Percentiles rank a stretch among this genome's conserved stretches.
These are phyloP conservation scores for Xerocomellus intermedius DNA, from an alignment of 768 basidiomycete species.

Conservation along the genomic window DNA sequence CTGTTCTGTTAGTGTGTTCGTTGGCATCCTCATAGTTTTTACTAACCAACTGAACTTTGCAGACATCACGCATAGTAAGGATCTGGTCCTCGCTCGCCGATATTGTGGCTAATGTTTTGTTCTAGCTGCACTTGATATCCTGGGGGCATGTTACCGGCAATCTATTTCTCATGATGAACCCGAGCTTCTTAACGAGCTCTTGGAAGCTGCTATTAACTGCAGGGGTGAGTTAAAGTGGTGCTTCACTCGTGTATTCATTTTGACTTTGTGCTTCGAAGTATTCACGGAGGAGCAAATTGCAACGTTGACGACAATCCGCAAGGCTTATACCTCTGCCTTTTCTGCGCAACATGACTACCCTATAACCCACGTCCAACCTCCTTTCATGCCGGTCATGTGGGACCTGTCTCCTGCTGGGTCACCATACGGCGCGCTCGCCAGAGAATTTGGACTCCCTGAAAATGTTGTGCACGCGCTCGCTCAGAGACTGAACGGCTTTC, in stretches of 20 bases:
- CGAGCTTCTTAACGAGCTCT: slow-evolving; percentile 45
- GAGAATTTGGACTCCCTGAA: slow-evolving; percentile 73
- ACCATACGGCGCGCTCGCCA: slow-evolving; percentile 55
- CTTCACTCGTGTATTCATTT: not conserved
- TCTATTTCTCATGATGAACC: slow-evolving; percentile 34
- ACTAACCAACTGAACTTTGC: slow-evolving; percentile 6
- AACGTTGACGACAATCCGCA: slow-evolving; percentile 45
- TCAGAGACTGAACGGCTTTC: slow-evolving; percentile 45
- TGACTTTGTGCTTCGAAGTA: slow-evolving; percentile 36
- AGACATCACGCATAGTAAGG: slow-evolving; percentile 39
- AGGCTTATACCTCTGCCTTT: slow-evolving; percentile 27
- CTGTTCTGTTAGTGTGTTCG: slow-evolving; percentile 57
- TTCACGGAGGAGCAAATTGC: slow-evolving; percentile 62
- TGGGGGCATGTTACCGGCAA: slow-evolving; percentile 49
- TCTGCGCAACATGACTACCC: slow-evolving; percentile 9
- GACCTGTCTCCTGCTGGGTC: slow-evolving; percentile 11
- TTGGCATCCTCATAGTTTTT: not conserved
- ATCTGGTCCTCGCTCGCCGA: not conserved
- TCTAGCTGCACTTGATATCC: slow-evolving; percentile 53
- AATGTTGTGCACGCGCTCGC: slow-evolving; percentile 65
- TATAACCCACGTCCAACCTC: slow-evolving; percentile 7
- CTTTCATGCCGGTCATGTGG: slow-evolving; percentile 23
- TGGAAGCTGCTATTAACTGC: slow-evolving; percentile 51
- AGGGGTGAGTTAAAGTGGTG: slow-evolving; percentile 54
- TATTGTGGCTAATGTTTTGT: slow-evolving; percentile 24